Evolutionary conservation across 768 basidiomycete species (phyloP).

Genomic region (Mycena chlorophos): DNA sequence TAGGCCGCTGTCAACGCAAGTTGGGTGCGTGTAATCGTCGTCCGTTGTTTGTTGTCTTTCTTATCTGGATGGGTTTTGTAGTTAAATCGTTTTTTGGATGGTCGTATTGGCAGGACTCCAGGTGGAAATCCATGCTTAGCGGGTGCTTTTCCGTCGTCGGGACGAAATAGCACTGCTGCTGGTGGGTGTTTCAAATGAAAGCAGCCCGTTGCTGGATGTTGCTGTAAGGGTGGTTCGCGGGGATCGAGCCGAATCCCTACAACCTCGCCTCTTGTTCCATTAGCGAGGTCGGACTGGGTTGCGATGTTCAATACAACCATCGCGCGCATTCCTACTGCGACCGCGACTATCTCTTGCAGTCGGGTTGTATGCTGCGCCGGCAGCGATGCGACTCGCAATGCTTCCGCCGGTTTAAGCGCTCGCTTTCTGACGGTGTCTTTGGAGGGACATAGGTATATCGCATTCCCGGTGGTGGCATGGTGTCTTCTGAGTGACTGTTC

Average conservation of each 20-base stretch:
- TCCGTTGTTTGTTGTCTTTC: too few species aligned
- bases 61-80: too few species aligned
- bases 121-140: too few species aligned
- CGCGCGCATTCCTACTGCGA: constrained; percentile 4
- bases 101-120: too few species aligned
- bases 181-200: constrained; percentile 26
- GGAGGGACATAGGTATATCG: background rate
- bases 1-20: too few species aligned
- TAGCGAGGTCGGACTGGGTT: constrained; percentile 7
- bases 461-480: background rate
- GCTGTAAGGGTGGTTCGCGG: too few species aligned
- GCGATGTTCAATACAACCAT: constrained; percentile 9
- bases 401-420: background rate
- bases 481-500: background rate
- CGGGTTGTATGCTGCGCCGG: background rate
- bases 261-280: constrained; percentile 3
- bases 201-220: background rate
- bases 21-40: too few species aligned
- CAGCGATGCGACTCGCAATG: background rate
- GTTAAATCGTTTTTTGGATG: too few species aligned
- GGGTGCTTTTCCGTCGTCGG: too few species aligned
- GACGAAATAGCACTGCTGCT: constrained; percentile 28
- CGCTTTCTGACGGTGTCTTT: background rate
- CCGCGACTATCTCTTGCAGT: background rate
- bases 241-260: too few species aligned